Evolutionary conservation across 2,329 filamentous ascomycete genomes (phyloP).

Genomic region (Penicillium expansum): DNA sequence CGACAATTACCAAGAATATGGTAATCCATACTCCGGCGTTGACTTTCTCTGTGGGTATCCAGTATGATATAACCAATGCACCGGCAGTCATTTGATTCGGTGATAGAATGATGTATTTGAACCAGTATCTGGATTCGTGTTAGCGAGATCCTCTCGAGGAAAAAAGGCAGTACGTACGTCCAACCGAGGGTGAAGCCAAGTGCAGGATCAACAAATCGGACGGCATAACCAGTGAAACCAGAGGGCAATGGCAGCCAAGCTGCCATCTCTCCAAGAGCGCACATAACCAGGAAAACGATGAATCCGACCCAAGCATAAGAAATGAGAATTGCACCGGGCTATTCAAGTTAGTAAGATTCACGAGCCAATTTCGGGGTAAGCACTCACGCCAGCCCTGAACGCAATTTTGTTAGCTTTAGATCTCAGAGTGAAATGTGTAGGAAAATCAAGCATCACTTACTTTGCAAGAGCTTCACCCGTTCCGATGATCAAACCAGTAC

Average conservation of each 20-base stretch:
- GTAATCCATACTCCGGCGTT: conserved; percentile 80
- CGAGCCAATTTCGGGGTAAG: neutral
- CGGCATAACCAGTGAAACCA: conserved; percentile 79
- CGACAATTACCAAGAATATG: conserved; percentile 62
- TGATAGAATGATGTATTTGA: conserved; percentile 80
- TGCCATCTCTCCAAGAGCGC: conserved; percentile 78
- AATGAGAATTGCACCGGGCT: conserved; percentile 45
- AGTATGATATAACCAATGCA: conserved; percentile 76
- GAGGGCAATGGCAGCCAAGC: conserved; percentile 74
- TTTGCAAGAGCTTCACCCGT: conserved; percentile 40
- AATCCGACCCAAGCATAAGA: conserved; percentile 46
- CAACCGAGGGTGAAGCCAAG: conserved; percentile 76
- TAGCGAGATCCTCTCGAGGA: neutral
- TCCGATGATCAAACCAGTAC: conserved; percentile 44
- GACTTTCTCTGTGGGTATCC: conserved; percentile 63
- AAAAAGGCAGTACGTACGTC: conserved; percentile 48
- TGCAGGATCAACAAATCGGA: conserved; percentile 75
- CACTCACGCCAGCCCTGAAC: conserved; percentile 39
- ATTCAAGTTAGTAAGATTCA: conserved; percentile 9
- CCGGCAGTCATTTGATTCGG: conserved; percentile 81
- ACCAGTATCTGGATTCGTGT: conserved; percentile 49
- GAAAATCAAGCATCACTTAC: conserved; percentile 22
- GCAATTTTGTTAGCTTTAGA: conserved; percentile 12
- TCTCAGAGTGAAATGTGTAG: neutral
- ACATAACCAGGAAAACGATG: conserved; percentile 78